Evolutionary conservation across 371 early-diverging fungal species (phyloP).

Genomic region (Haplosporangium sp.): DNA sequence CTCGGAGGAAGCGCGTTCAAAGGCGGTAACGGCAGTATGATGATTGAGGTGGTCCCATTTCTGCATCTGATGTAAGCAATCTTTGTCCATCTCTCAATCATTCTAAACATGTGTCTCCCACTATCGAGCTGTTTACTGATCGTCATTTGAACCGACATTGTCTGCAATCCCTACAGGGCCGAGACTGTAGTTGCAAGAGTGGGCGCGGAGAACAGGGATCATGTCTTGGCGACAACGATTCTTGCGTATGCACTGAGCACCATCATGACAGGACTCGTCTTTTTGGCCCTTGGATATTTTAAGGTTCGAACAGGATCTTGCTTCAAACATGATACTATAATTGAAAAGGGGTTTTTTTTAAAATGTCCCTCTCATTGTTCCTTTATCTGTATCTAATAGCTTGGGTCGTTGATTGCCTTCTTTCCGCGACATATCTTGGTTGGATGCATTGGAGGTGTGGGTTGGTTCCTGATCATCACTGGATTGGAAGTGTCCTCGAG

Average conservation of each 20-base stretch:
- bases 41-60: slow-evolving; percentile 95
- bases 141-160: slow-evolving; percentile 2
- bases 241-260: slow-evolving; percentile 87
- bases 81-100: background rate
- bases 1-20: slow-evolving; percentile 88
- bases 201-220: slow-evolving; percentile 67
- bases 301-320: slow-evolving; percentile 56
- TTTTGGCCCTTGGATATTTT: slow-evolving; percentile 87
- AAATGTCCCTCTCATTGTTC: background rate
- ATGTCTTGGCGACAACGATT: slow-evolving; percentile 90
- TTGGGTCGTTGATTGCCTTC: slow-evolving; percentile 87
- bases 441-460: slow-evolving; percentile 96
- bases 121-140: slow-evolving; percentile 1
- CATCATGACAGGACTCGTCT: slow-evolving; percentile 88
- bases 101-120: slow-evolving; percentile 30
- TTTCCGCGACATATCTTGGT: slow-evolving; percentile 97
- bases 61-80: slow-evolving; percentile 85
- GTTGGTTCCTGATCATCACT: slow-evolving; percentile 92
- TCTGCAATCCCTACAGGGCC: slow-evolving; percentile 56
- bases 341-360: no score
- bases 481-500: slow-evolving; percentile 91
- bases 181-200: slow-evolving; percentile 74
- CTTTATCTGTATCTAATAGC: slow-evolving; percentile 27
- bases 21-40: slow-evolving; percentile 95
- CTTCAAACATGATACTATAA: no score